Conservation (phyloP, 2,329 filamentous ascomycete species). For the Aureobasidium mangrovei region DNA sequence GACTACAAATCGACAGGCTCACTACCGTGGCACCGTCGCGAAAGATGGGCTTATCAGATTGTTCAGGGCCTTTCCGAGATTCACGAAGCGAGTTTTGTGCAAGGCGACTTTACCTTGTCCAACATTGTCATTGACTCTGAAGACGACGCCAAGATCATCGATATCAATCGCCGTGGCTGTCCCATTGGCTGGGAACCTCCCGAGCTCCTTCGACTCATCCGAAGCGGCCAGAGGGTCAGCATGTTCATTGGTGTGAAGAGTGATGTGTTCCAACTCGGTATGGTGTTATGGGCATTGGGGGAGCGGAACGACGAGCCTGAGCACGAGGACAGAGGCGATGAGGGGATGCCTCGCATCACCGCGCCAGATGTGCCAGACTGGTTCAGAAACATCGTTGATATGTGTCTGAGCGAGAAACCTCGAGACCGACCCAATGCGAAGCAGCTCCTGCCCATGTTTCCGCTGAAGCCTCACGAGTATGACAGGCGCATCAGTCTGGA, state of each 20-base stretch:
- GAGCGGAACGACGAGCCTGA: slow-evolving; percentile 87
- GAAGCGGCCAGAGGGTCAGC: slow-evolving; percentile 79
- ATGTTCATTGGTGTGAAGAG: slow-evolving; percentile 99
- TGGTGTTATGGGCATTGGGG: slow-evolving; percentile 91
- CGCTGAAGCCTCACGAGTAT: slow-evolving; percentile 25
- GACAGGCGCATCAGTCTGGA: neutral
- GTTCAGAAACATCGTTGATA: slow-evolving; percentile 65
- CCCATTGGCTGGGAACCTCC: slow-evolving; percentile 97
- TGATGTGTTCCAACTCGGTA: slow-evolving; percentile 89
- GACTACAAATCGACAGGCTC: slow-evolving; percentile 52
- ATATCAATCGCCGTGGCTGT: slow-evolving; percentile 95
- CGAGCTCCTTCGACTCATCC: slow-evolving; percentile 75
- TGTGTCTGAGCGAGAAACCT: slow-evolving; percentile 68
- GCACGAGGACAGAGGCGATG: slow-evolving; percentile 48
- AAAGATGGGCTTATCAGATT: slow-evolving; percentile 87
- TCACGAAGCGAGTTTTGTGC: slow-evolving; percentile 91
- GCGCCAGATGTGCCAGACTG: slow-evolving; percentile 63
- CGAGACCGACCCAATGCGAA: slow-evolving; percentile 64
- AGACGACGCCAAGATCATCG: slow-evolving; percentile 90
- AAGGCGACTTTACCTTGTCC: slow-evolving; percentile 93
- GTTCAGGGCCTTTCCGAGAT: slow-evolving; percentile 83
- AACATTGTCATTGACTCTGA: slow-evolving; percentile 88
- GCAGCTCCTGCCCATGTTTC: slow-evolving; percentile 62
- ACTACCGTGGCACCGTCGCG: slow-evolving; percentile 61
- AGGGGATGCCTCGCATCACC: slow-evolving; percentile 51